Conservation (phyloP, 192 early-diverging fungal species). For the Thoreauomyces humboldtii region DNA sequence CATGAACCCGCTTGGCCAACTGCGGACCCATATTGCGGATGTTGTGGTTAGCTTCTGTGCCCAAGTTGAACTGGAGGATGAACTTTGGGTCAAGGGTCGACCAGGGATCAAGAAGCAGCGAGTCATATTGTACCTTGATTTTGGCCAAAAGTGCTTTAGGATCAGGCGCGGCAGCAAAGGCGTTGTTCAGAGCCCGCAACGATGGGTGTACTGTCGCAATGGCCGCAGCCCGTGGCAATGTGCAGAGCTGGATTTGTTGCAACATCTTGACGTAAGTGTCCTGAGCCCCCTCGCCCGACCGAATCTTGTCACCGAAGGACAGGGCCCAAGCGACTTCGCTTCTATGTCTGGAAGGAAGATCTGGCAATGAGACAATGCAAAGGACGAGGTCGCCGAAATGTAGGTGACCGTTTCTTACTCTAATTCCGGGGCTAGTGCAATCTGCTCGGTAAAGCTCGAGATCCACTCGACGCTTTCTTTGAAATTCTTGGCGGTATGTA, state of each 20-base stretch:
- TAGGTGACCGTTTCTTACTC: constrained; percentile 18
- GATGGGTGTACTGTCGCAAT: constrained; percentile 20
- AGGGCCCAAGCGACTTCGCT: constrained; percentile 20
- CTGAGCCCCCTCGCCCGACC: constrained; percentile 14
- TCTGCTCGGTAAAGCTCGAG: constrained; percentile 29
- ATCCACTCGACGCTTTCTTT: constrained; percentile 29
- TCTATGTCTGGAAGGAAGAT: constrained; percentile 14
- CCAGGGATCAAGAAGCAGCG: neutral
- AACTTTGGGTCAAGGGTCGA: neutral
- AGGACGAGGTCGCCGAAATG: neutral
- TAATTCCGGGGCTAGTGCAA: constrained; percentile 27
- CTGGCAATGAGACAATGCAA: too few relatives aligned
- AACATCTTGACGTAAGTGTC: constrained; percentile 41
- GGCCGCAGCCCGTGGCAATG: constrained; percentile 17
- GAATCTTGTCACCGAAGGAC: constrained; percentile 33
- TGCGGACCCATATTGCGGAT: constrained; percentile 25
- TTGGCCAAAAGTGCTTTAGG: constrained; percentile 12
- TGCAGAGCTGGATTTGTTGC: constrained; percentile 15
- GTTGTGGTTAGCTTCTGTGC: constrained; percentile 16
- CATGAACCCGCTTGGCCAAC: constrained; percentile 23
- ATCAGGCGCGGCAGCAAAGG: neutral
- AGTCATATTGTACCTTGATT: constrained; percentile 9
- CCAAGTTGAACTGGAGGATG: constrained; percentile 11
- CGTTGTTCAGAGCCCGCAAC: constrained; percentile 4
- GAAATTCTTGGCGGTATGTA: constrained; percentile 10